These are phyloP conservation scores for Pyrrhoderma noxium DNA, from an alignment of 1,284 basidiomycete genomes.

Conservation along the genomic window DNA sequence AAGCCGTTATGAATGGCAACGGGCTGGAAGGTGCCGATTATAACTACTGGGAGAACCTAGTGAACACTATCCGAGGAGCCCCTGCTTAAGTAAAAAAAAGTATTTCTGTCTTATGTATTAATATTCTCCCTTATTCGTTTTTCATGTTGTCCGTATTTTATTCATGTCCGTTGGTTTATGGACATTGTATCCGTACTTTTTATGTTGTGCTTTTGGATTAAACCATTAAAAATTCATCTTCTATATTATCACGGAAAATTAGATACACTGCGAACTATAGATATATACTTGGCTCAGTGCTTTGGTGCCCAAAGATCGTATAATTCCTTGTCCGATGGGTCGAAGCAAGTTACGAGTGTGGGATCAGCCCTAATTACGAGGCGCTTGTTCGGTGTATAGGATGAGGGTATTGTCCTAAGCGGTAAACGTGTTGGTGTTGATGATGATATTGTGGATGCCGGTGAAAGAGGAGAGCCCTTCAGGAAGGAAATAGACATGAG, in stretches of 20 bases:
- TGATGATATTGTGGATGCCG: conserved; percentile 13
- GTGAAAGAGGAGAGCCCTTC: conserved; percentile 2
- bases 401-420: conserved; percentile 13
- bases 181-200: neutral
- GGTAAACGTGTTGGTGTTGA: conserved; percentile 13
- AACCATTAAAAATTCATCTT: neutral
- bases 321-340: conserved; percentile 61
- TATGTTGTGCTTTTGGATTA: neutral
- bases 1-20: conserved; percentile 25
- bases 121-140: neutral
- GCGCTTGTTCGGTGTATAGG: conserved; percentile 29
- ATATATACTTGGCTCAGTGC: conserved; percentile 16
- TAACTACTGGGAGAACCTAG: conserved; percentile 75
- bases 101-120: neutral
- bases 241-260: neutral
- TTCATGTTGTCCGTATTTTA: neutral
- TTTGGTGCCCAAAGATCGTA: conserved; percentile 68
- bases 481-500: neutral
- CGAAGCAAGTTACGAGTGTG: conserved; percentile 60
- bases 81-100: conserved; percentile 18
- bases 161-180: neutral
- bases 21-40: conserved; percentile 63
- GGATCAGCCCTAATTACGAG: conserved; percentile 54
- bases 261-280: no score
- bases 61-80: conserved; percentile 63